Percentiles rank a stretch among this genome's conserved stretches.
Conservation (phyloP, 2,329 filamentous ascomycete species). For the Apiospora saccharicola region DNA sequence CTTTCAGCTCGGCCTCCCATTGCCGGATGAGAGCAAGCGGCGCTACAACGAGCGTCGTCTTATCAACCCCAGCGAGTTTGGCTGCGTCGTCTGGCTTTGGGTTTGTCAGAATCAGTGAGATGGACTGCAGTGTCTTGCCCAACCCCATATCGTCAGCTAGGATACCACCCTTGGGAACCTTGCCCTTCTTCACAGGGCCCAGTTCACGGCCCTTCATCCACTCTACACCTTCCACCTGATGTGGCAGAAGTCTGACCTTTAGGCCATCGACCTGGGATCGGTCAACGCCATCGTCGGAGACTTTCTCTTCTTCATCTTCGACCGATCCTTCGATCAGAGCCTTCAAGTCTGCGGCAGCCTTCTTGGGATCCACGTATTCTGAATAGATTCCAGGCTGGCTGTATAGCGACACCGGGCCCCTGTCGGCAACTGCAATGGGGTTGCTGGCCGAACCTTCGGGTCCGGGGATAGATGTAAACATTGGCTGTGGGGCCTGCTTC, state of each 20-base stretch:
- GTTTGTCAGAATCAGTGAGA: slow-evolving; percentile 87
- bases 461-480: slow-evolving; percentile 55
- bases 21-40: slow-evolving; percentile 94
- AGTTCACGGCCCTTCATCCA: slow-evolving; percentile 97
- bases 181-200: slow-evolving; percentile 81
- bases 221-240: slow-evolving; percentile 90
- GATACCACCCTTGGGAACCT: slow-evolving; percentile 89
- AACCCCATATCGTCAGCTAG: slow-evolving; percentile 97
- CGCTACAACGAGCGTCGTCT: slow-evolving; percentile 88
- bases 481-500: slow-evolving; percentile 53
- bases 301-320: slow-evolving; percentile 69
- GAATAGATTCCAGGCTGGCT: slow-evolving; percentile 53
- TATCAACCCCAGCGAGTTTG: slow-evolving; percentile 69
- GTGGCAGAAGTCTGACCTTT: slow-evolving; percentile 86
- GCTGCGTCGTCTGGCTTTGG: slow-evolving; percentile 65
- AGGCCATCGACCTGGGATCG: slow-evolving; percentile 79
- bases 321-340: slow-evolving; percentile 82
- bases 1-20: slow-evolving; percentile 93
- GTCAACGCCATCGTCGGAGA: slow-evolving; percentile 53
- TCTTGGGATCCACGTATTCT: slow-evolving; percentile 73
- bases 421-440: slow-evolving; percentile 40
- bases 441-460: slow-evolving; percentile 38
- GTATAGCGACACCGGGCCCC: slow-evolving; percentile 40
- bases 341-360: slow-evolving; percentile 80
- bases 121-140: slow-evolving; percentile 94